phyloP scores from a whole-genome alignment of 305 asterid genomes.

The Solanum hybrid region DNA sequence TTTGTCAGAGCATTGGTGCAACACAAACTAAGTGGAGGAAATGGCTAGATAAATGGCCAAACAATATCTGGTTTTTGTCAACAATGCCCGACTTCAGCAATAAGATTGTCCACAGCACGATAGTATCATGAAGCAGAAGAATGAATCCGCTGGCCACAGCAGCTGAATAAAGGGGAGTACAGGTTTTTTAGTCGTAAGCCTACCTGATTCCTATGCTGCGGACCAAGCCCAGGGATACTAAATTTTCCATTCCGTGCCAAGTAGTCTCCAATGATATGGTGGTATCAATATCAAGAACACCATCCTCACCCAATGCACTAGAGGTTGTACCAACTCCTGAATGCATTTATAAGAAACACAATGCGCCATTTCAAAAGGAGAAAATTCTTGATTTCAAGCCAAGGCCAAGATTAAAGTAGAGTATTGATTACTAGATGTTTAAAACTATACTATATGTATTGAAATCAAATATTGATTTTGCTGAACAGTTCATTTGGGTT shows the following conservation, averaged over 20 bases:
- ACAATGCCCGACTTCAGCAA: background rate
- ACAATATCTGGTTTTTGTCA: background rate
- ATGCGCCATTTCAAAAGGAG: background rate
- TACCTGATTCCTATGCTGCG: constrained; percentile 74
- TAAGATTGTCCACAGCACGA: background rate
- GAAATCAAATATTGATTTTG: background rate
- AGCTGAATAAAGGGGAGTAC: background rate
- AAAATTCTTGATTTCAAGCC: background rate
- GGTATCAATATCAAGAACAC: constrained; percentile 58
- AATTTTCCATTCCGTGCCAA: constrained; percentile 68
- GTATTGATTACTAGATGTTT: background rate
- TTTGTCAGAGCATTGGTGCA: background rate
- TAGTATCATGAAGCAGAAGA: background rate
- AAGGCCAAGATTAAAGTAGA: background rate
- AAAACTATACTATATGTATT: background rate
- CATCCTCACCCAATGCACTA: constrained; percentile 60
- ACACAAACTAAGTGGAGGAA: background rate
- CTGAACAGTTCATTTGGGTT: background rate
- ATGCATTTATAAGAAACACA: background rate
- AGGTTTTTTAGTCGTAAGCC: background rate
- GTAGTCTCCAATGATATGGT: constrained; percentile 53
- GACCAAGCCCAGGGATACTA: constrained; percentile 49
- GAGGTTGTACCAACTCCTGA: constrained; percentile 57
- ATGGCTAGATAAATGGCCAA: background rate
- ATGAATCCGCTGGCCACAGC: background rate